Evolutionary conservation across 208 protist genomes (phyloP).

Genomic region (Trichomonas vaginalis): DNA sequence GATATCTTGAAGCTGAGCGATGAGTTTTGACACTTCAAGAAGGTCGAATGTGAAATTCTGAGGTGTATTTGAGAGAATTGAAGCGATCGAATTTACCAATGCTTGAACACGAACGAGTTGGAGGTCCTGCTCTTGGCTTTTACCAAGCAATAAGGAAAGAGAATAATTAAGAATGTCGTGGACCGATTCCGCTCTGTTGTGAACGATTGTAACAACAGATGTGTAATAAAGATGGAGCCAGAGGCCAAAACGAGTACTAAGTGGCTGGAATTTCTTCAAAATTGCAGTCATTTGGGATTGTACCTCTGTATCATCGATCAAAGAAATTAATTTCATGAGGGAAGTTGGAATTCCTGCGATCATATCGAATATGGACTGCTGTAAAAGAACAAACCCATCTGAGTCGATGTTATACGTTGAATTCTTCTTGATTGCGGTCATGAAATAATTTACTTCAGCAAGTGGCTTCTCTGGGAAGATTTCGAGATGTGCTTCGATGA

Average conservation of each 20-base stretch:
- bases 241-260: background rate
- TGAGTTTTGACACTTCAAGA: background rate
- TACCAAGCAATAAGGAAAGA: background rate
- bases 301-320: background rate
- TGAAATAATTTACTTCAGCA: background rate
- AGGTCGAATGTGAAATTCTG: background rate
- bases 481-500: background rate
- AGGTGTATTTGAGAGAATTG: background rate
- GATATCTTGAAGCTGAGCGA: background rate
- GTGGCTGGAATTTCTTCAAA: background rate
- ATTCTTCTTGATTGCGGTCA: background rate
- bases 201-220: background rate
- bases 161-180: background rate
- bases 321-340: background rate
- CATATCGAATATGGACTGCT: background rate
- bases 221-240: background rate
- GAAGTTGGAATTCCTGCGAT: background rate
- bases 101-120: background rate
- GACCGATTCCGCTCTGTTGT: background rate
- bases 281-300: background rate
- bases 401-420: background rate
- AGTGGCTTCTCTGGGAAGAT: background rate
- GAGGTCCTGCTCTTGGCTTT: background rate
- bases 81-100: background rate
- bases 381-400: background rate